Evolutionary conservation across 805 yeast genomes (phyloP).

Genomic region (Candida loeiensis): DNA sequence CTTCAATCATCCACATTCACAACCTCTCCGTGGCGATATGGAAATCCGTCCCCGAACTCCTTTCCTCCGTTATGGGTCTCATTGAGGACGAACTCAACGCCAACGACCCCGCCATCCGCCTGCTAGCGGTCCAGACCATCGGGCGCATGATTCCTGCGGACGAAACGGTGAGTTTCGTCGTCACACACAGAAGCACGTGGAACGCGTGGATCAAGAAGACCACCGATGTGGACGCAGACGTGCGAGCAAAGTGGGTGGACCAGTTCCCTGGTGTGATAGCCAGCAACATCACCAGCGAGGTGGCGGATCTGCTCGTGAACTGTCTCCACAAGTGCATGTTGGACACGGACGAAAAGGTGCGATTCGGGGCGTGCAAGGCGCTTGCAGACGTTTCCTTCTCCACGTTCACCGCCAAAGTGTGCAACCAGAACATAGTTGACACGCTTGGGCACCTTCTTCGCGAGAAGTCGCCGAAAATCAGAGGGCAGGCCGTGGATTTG

Average conservation of each 20-base stretch:
- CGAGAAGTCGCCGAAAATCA: constrained; percentile 64
- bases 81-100: constrained; percentile 78
- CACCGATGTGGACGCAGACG: constrained; percentile 60
- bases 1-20: constrained; percentile 41
- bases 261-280: constrained; percentile 48
- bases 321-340: constrained; percentile 67
- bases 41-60: constrained; percentile 71
- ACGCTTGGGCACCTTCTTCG: constrained; percentile 63
- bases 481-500: constrained; percentile 55
- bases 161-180: constrained; percentile 49
- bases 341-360: constrained; percentile 72
- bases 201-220: constrained; percentile 71
- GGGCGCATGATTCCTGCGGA: constrained; percentile 52
- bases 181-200: constrained; percentile 59
- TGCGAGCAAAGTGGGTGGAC: constrained; percentile 69
- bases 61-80: constrained; percentile 71
- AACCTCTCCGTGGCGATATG: constrained; percentile 63
- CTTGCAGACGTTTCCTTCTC: constrained; percentile 46
- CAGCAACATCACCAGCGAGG: constrained; percentile 43
- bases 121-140: constrained; percentile 68
- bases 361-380: constrained; percentile 56
- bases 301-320: constrained; percentile 34
- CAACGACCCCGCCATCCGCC: constrained; percentile 58
- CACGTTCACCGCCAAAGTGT: constrained; percentile 46
- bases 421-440: constrained; percentile 44